Base-by-base conservation (phyloP, 495 filamentous ascomycete species). In the Parathielavia appendiculata region DNA sequence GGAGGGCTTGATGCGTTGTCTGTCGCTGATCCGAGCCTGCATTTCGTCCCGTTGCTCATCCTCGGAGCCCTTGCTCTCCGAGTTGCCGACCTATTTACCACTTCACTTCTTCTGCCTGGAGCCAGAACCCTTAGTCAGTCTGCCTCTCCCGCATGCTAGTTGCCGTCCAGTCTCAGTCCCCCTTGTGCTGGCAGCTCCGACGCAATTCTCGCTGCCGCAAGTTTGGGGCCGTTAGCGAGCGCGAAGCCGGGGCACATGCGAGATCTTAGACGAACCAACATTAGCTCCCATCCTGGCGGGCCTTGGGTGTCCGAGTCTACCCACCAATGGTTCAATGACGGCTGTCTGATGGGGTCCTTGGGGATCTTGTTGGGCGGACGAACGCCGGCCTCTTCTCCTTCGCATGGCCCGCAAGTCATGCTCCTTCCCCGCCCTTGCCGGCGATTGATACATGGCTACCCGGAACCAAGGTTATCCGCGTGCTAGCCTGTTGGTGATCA, bases 1-100 rank as follows among this genome's bases (percentile, higher is more conserved):
- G 60, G 58, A 63, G 52, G 64, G 51, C 56, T 71, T 65, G 68
- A 71, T 71, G 66, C 64, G 68, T 69, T 71, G 68, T 71, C 68
- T 53, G 40, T 17, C 11, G 10, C 36, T 32, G 13, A 39, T 20
- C 51, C 38, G 51, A 22, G 20, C 51, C 19, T 66, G 47, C 55
- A 57, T 49, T 13, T 39, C 54, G 40, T 47, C 55, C 62, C 50
- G 54, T 61, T 52, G 64, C 58, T 16, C 50, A 59, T 56, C 47
- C 56, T 5, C 22, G 4, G 23, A 12, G 7, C 36, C 17, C 32
- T 13, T 17, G 16, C 19, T 17, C 47, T 5, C 32, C 49, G 16
- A 13, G 39, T 43, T 20, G 36, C 2, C 38, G 34, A 12, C 11
- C 20, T 53, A 36, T 53, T 51, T 10, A 53, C 51, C 13, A 3